A percentile compares a stretch with the other conserved stretches of the same genome.
Evolutionary conservation across 2,329 filamentous ascomycete genomes (phyloP).

Genomic region (Neonectria ditissima): DNA sequence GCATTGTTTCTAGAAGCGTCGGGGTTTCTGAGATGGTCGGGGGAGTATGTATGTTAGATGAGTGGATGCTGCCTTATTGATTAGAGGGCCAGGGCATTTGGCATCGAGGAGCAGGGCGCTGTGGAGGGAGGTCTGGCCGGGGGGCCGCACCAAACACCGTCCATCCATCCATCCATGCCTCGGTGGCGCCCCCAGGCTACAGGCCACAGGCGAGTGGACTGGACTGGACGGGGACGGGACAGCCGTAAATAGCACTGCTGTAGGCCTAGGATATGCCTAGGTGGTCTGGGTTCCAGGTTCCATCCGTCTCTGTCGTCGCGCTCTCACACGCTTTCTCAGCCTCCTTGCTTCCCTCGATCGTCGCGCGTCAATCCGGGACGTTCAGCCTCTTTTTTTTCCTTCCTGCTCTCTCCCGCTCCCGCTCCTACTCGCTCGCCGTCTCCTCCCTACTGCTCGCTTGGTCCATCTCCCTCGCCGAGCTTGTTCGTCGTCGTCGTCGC

Average conservation of each 20-base stretch:
- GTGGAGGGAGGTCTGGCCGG: no score
- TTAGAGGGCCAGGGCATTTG: background rate
- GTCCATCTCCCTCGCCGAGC: slow-evolving; percentile 13
- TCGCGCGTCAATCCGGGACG: slow-evolving; percentile 13
- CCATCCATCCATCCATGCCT: background rate
- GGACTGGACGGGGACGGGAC: no score
- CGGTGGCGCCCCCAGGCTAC: background rate
- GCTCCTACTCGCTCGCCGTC: slow-evolving; percentile 11
- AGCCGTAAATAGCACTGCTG: no score
- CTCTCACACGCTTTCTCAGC: slow-evolving; percentile 3
- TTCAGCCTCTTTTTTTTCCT: slow-evolving; percentile 17
- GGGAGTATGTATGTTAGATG: no score
- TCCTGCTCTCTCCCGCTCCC: slow-evolving; percentile 10
- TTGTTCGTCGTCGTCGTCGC: no score
- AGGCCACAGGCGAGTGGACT: no score
- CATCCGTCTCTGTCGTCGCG: background rate
- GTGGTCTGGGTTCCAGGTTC: background rate
- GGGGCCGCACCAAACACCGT: background rate
- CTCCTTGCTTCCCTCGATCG: slow-evolving; percentile 6
- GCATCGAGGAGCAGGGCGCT: background rate
- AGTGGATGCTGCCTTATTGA: no score
- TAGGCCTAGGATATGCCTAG: no score
- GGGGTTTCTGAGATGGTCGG: background rate
- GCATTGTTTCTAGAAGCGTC: background rate
- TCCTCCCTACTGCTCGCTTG: slow-evolving; percentile 19